Conservation (phyloP, 2,329 filamentous ascomycete species). For the Aureobasidium sp. region DNA sequence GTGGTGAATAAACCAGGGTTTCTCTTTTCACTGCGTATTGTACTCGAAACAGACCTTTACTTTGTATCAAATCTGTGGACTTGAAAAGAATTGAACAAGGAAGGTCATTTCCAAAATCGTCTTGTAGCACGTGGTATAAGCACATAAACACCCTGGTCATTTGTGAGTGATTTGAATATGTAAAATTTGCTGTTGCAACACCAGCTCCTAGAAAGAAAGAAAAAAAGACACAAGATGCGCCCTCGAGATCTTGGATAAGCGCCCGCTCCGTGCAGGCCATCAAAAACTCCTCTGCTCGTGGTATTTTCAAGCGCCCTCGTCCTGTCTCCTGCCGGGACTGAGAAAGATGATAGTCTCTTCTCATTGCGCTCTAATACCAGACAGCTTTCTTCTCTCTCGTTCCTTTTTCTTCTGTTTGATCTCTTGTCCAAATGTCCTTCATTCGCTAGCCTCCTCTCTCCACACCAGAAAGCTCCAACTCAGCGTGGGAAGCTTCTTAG, state of each 20-base stretch:
- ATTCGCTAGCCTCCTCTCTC: neutral
- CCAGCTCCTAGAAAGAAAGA: neutral
- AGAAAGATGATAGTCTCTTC: neutral
- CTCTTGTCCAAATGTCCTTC: neutral
- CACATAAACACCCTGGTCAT: neutral
- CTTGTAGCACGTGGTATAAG: neutral
- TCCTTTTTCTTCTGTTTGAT: neutral
- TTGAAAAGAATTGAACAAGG: no score
- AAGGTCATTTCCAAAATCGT: neutral
- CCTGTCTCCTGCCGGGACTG: neutral
- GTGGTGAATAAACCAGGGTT: neutral
- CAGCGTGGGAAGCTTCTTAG: neutral
- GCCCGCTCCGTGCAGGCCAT: neutral
- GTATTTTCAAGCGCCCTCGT: neutral
- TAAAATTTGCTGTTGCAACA: neutral
- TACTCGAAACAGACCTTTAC: neutral
- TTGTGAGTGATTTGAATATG: neutral
- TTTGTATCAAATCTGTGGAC: neutral
- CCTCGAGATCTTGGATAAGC: neutral
- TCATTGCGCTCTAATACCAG: neutral
- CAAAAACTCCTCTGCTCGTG: neutral
- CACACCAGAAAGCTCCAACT: neutral
- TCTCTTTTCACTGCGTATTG: neutral
- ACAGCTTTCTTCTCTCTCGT: neutral
- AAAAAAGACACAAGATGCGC: neutral